These are phyloP conservation scores for Sugiyamaella marilandica DNA, from an alignment of 805 yeast species.

Conservation along the genomic window DNA sequence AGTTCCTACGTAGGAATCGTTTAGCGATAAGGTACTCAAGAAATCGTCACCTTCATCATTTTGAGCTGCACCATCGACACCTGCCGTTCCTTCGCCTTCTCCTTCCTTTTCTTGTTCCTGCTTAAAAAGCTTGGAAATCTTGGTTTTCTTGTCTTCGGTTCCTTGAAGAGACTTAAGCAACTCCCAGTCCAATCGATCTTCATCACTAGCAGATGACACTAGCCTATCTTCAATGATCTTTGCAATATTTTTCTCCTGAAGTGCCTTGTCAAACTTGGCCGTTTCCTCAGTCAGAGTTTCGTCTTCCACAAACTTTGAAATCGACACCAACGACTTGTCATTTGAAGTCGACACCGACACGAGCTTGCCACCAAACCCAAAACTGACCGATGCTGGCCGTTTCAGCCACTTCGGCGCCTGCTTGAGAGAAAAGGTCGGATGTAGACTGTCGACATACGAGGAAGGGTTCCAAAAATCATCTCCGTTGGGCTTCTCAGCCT, in stretches of 20 bases:
- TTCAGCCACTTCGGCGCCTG: slow-evolving; percentile 92
- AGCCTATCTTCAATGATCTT: slow-evolving; percentile 18
- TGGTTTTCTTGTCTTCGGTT: slow-evolving; percentile 22
- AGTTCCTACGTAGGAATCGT: slow-evolving; percentile 28
- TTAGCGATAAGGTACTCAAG: slow-evolving; percentile 24
- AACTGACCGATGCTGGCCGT: slow-evolving; percentile 65
- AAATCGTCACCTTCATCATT: slow-evolving; percentile 25
- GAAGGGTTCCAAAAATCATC: slow-evolving; percentile 75
- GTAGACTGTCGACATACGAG: slow-evolving; percentile 36
- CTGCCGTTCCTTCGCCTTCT: slow-evolving; percentile 19
- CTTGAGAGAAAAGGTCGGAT: slow-evolving; percentile 59
- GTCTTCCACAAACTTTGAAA: slow-evolving; percentile 42
- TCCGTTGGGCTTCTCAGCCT: slow-evolving; percentile 34
- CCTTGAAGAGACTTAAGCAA: slow-evolving; percentile 33
- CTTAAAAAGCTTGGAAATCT: slow-evolving; percentile 21
- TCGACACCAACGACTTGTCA: slow-evolving; percentile 39
- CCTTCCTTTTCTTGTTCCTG: slow-evolving; percentile 18
- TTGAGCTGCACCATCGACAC: slow-evolving; percentile 8
- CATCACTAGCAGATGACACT: slow-evolving; percentile 17
- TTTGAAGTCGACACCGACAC: slow-evolving; percentile 48
- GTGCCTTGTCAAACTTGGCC: slow-evolving; percentile 49
- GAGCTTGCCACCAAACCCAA: slow-evolving; percentile 93
- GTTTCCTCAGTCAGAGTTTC: slow-evolving; percentile 32
- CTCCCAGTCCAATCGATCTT: slow-evolving; percentile 34
- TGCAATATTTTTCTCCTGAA: slow-evolving; percentile 35